A percentile compares a stretch with the other conserved stretches of the same genome.
These are phyloP conservation scores for Papiliotrema nemorosa DNA, from an alignment of 1,284 basidiomycete species.

Conservation along the genomic window DNA sequence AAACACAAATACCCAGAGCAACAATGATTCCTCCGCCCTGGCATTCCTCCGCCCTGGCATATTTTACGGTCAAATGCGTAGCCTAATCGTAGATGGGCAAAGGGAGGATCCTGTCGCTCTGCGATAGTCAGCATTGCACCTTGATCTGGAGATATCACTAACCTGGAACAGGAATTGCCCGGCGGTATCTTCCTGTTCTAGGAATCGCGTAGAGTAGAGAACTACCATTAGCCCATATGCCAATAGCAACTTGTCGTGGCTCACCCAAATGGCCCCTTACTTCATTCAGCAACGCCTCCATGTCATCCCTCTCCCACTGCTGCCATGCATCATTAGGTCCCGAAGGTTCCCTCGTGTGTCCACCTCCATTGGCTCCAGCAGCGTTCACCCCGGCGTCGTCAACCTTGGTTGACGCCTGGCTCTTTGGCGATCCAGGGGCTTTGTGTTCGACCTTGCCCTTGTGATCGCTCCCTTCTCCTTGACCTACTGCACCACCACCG, in stretches of 20 bases:
- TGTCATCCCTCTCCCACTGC: constrained; percentile 76
- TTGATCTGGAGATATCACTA: constrained; percentile 15
- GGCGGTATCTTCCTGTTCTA: constrained; percentile 78
- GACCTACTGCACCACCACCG: constrained; percentile 47
- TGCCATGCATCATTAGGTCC: constrained; percentile 68
- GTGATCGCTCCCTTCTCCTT: constrained; percentile 16
- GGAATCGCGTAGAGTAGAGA: constrained; percentile 72
- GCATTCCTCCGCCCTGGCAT: too few species aligned
- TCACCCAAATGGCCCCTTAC: constrained; percentile 78
- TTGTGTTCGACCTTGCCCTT: not conserved
- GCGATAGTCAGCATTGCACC: constrained; percentile 8
- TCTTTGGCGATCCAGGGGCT: not conserved
- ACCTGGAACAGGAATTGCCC: constrained; percentile 87
- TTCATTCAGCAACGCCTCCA: constrained; percentile 74
- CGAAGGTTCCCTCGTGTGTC: constrained; percentile 32
- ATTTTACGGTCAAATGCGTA: too few species aligned
- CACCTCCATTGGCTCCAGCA: not conserved
- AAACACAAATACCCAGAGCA: too few species aligned
- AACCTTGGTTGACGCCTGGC: not conserved
- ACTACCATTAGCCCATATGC: constrained; percentile 53
- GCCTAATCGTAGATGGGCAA: constrained; percentile 48
- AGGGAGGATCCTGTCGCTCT: constrained; percentile 63
- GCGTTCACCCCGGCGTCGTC: constrained; percentile 1
- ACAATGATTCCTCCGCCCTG: too few species aligned
- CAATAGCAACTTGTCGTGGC: constrained; percentile 16